Percentiles rank a stretch among this genome's conserved stretches.
phyloP scores from a whole-genome alignment of 495 filamentous ascomycete species.

The Aspergillus affinis region DNA sequence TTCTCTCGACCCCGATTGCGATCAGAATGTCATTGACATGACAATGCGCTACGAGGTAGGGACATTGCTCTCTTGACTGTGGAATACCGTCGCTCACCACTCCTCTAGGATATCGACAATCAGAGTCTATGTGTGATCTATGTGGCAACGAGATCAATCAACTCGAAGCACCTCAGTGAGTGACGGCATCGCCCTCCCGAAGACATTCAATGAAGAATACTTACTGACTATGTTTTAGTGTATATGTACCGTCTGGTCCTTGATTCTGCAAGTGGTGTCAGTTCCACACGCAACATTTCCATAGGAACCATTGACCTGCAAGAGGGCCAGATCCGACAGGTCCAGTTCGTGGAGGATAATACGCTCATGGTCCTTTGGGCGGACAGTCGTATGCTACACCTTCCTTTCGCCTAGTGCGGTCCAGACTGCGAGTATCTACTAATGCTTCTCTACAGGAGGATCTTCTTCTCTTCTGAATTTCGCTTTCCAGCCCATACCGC shows the following conservation, averaged over 20 bases:
- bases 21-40: conserved; percentile 35
- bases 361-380: conserved; percentile 52
- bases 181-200: background rate
- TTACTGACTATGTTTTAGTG: conserved; percentile 32
- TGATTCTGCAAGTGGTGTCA: conserved; percentile 54
- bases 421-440: conserved; percentile 13
- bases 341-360: conserved; percentile 57
- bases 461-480: conserved; percentile 40
- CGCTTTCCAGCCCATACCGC: conserved; percentile 29
- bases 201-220: conserved; percentile 4
- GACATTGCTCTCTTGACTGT: background rate
- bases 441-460: conserved; percentile 21
- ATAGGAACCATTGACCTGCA: conserved; percentile 42
- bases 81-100: conserved; percentile 1
- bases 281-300: conserved; percentile 45
- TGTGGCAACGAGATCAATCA: conserved; percentile 33
- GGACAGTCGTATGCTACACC: conserved; percentile 35
- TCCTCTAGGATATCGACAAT: conserved; percentile 23
- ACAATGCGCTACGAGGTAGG: conserved; percentile 40
- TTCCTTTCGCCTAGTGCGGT: conserved; percentile 2
- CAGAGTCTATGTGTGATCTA: conserved; percentile 36
- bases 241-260: conserved; percentile 51
- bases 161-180: conserved; percentile 37
- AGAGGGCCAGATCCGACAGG: conserved; percentile 47
- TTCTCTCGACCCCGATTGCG: conserved; percentile 43